Percentiles rank a stretch among this genome's conserved stretches.
Evolutionary conservation across 2,329 filamentous ascomycete species (phyloP).

Genomic region (Nigrospora oryzae): DNA sequence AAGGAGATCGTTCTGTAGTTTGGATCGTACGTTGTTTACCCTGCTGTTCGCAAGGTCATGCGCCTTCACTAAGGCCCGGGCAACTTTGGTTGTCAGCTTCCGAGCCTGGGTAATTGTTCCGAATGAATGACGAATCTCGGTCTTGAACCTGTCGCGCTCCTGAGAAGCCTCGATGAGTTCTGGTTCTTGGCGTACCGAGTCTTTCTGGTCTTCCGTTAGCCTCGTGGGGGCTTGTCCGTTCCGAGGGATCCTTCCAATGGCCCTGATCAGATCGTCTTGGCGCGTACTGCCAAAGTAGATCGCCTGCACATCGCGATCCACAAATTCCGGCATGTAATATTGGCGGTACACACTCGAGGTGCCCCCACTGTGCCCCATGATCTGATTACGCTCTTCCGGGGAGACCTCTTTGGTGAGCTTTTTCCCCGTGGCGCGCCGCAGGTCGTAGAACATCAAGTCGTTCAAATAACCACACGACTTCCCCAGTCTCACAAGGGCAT

Average conservation of each 20-base stretch:
- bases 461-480: slow-evolving; percentile 1
- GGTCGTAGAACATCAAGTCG: background rate
- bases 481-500: background rate
- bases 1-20: too few relatives aligned
- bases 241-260: slow-evolving; percentile 5
- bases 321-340: slow-evolving; percentile 11
- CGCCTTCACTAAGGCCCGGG: too few relatives aligned
- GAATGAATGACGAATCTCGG: too few relatives aligned
- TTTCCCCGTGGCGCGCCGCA: background rate
- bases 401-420: slow-evolving; percentile 8
- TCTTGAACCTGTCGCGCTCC: too few relatives aligned
- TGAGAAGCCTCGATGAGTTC: background rate
- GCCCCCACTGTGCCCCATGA: slow-evolving; percentile 8
- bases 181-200: background rate
- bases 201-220: background rate
- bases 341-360: slow-evolving; percentile 7
- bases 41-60: too few relatives aligned
- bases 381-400: slow-evolving; percentile 10
- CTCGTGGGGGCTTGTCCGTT: slow-evolving; percentile 5
- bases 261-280: slow-evolving; percentile 6
- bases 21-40: too few relatives aligned
- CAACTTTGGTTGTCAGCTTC: too few relatives aligned
- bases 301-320: slow-evolving; percentile 10
- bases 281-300: slow-evolving; percentile 9
- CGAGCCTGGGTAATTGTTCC: too few relatives aligned